Conservation (phyloP, 345 rosid genomes). For the Syzygium jambos region DNA sequence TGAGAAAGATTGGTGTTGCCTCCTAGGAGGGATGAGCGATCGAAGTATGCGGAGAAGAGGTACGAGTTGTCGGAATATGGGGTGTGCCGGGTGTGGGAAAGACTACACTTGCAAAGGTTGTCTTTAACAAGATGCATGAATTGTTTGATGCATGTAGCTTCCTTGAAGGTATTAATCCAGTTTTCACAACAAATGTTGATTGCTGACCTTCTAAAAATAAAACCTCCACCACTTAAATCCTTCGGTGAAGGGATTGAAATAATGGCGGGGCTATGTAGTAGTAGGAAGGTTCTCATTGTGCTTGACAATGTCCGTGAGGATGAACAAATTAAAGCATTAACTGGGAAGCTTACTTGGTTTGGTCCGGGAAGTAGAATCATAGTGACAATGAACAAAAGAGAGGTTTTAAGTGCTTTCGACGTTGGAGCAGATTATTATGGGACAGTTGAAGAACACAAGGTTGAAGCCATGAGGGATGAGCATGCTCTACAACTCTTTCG, state of each 20-base stretch:
- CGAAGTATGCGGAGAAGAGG: fast-evolving
- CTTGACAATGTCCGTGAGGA: neutral
- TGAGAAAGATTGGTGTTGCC: neutral
- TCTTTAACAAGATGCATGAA: neutral
- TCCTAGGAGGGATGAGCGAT: fast-evolving
- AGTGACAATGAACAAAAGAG: neutral
- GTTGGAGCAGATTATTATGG: no score
- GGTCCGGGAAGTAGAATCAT: neutral
- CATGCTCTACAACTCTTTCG: neutral
- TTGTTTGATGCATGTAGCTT: neutral
- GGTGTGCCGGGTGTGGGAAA: constrained; percentile 5
- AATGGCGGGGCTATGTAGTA: no score
- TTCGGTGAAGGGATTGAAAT: neutral
- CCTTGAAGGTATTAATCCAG: neutral
- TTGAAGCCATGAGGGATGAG: neutral
- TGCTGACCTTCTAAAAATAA: neutral
- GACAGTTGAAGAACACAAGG: neutral
- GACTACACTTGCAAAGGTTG: constrained; percentile 9
- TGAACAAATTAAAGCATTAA: neutral
- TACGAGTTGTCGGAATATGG: neutral
- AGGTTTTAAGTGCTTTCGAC: no score
- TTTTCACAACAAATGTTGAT: neutral
- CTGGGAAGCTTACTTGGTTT: neutral
- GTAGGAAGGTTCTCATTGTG: neutral
- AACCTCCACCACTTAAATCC: no score